Evolutionary conservation across 805 yeast species (phyloP).

Genomic region (Kazachstania africana): DNA sequence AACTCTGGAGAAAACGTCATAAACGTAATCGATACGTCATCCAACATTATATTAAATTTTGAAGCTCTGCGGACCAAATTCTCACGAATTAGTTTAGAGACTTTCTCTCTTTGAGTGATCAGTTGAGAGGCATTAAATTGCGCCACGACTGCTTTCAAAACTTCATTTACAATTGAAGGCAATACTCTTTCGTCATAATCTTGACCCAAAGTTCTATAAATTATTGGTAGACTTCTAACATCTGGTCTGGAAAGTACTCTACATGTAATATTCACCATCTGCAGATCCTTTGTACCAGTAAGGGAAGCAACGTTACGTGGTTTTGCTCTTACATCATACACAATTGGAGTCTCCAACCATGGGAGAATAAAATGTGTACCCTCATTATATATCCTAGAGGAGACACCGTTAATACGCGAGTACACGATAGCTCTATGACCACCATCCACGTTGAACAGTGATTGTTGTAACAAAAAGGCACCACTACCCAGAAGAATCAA

Average conservation of each 20-base stretch:
- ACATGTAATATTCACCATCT: slow-evolving; percentile 98
- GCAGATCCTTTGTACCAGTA: slow-evolving; percentile 96
- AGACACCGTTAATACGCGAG: slow-evolving; percentile 77
- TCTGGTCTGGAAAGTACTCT: slow-evolving; percentile 91
- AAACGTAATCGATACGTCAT: slow-evolving; percentile 90
- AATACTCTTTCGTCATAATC: slow-evolving; percentile 96
- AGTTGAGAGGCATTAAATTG: slow-evolving; percentile 97
- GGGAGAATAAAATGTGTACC: slow-evolving; percentile 94
- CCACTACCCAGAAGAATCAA: slow-evolving; percentile 47
- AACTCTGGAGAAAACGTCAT: slow-evolving; percentile 98
- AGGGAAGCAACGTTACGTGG: slow-evolving; percentile 93
- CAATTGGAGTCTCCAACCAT: slow-evolving; percentile 86
- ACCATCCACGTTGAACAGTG: slow-evolving; percentile 87
- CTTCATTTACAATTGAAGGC: slow-evolving; percentile 97
- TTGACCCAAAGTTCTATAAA: slow-evolving; percentile 83
- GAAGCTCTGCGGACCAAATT: slow-evolving; percentile 83
- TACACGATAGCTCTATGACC: slow-evolving; percentile 96
- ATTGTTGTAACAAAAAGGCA: slow-evolving; percentile 38
- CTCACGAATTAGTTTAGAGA: slow-evolving; percentile 82
- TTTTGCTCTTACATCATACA: slow-evolving; percentile 92
- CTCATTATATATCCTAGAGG: slow-evolving; percentile 71
- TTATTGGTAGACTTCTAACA: slow-evolving; percentile 61
- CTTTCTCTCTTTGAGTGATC: slow-evolving; percentile 97
- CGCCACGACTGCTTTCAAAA: slow-evolving; percentile 90
- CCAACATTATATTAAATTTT: slow-evolving; percentile 75